Base-by-base conservation (phyloP, 331 rosid species). In the Malus hybrid region DNA sequence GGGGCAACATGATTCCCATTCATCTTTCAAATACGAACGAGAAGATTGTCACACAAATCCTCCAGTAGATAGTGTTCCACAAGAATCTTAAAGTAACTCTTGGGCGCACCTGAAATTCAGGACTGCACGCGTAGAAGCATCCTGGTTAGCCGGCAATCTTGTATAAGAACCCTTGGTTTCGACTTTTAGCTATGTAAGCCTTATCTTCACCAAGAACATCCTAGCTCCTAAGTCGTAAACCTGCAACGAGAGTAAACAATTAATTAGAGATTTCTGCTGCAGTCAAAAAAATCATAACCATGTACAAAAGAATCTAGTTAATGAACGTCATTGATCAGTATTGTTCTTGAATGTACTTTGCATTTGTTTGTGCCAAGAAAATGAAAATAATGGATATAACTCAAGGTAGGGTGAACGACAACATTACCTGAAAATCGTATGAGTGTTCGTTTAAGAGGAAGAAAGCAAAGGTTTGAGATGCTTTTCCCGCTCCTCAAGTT, bases 71-170 rank as follows among this genome's bases (percentile, higher is more conserved):
- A 56, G 27, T 18, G 3, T 9, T 39, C 56, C 67, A 48, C 16
- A 15, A 83, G 63, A 76, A 60, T 69, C 19, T 44, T 48, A 20
- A 70, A 65, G 9, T 78, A 74, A 81, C 1, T 73, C 82, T 39
- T 5, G 82, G 19, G 57, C 64, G 63, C 56, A 50, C 56, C 56
- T 50, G 56, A 50, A 16, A 50, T 14, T 2, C 1, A 10, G 44
- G 11, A 36, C 4, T 36, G 44, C 44, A 36, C 2, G 44, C 11
- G 44, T 8, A 7, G 44, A 9, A 9, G 44, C 8, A 36, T 36
- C 44, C 44, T 32, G 34, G 34, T 32, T 4, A 39, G 46, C 46
- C 4, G 4, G 46, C 46, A 39, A 12, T 39, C 46, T 39, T 9
- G 46, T 39, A 39, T 39, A 9, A 39, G 46, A 39, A 39, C 46